Conservation (phyloP, 2,329 filamentous ascomycete genomes). For the Colletotrichum sp. region DNA sequence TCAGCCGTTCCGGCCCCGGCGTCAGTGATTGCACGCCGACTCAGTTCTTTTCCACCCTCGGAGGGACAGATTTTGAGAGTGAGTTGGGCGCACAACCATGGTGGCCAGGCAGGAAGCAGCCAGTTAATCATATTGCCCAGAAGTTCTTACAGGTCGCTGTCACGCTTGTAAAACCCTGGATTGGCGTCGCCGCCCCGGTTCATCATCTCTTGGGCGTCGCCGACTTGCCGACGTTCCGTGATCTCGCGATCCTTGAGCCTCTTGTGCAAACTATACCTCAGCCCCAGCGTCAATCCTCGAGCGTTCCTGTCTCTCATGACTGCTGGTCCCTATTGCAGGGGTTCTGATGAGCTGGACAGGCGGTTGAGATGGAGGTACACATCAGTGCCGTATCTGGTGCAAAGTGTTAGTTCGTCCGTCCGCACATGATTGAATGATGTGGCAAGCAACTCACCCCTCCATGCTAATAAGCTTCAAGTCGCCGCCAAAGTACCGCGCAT, state of each 20-base stretch:
- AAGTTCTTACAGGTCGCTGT: conserved; percentile 37
- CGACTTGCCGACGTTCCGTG: conserved; percentile 87
- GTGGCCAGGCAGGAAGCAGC: not conserved
- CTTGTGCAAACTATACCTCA: conserved; percentile 65
- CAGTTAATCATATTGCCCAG: not conserved
- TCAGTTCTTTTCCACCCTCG: not conserved
- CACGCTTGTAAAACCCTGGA: conserved; percentile 27
- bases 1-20: not conserved
- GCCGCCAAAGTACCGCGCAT: conserved; percentile 96
- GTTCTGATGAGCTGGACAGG: conserved; percentile 92
- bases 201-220: conserved; percentile 81
- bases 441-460: conserved; percentile 78
- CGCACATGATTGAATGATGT: not conserved
- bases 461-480: conserved; percentile 98
- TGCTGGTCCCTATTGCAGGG: conserved; percentile 92
- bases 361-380: conserved; percentile 98
- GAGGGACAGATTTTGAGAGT: not conserved
- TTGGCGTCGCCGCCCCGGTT: conserved; percentile 47
- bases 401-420: conserved; percentile 9
- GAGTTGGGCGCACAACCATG: not conserved
- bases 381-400: conserved; percentile 87
- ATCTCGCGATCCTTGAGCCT: conserved; percentile 76
- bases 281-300: conserved; percentile 69
- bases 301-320: conserved; percentile 76
- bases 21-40: not conserved